Evolutionary conservation across 768 basidiomycete genomes (phyloP), one percentile per base, ranked within the genome.

Genomic region (Pluteus cervinus): DNA sequence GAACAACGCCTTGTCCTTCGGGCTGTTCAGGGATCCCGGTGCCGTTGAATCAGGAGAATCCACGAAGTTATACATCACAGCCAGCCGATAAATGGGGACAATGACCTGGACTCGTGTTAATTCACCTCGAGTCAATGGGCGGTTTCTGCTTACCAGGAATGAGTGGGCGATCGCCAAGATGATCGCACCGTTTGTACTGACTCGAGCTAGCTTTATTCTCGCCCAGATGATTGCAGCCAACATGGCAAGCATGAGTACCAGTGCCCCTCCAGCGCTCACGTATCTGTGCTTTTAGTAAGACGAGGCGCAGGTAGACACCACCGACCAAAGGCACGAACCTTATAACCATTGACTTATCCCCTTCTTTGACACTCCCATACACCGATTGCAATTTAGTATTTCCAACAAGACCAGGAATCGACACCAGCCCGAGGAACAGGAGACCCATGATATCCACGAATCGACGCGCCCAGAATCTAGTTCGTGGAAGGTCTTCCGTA

Each of bases 71-170:
- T 43, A 39, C 62, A 64, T 60, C 26, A 60, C 54, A 3, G 41
- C 33, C 14, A 62, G 50, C 5, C 62, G 58, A 45, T 62, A 63
- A 20, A 61, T 43, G 7, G 56, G 47, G 7, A 57, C 47, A 11
- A 59, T 35, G 36, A 41, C 36, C 55, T 57, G 26, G 10, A 35
- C 14, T 10, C 16, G 24, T 14, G 18, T 15, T 17, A 8, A 29
- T 37, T 6, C n/a, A n/a, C n/a, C n/a, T n/a, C n/a, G n/a, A n/a
- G n/a, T n/a, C n/a, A n/a, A n/a, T n/a, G n/a, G n/a, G 11, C n/a
- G 22, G 10, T 9, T 3, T 36, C 47, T 40, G 30, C 56, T 58
- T 43, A 55, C 41, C 25, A 57, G 51, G 6, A 43, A 42, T 31
- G 41, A 44, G 33, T 53, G 37, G 8, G 44, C 24, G 25, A 56